Percentiles rank a stretch among this genome's conserved stretches.
Conservation (phyloP, 2,329 filamentous ascomycete genomes). For the Alternaria viburni region DNA sequence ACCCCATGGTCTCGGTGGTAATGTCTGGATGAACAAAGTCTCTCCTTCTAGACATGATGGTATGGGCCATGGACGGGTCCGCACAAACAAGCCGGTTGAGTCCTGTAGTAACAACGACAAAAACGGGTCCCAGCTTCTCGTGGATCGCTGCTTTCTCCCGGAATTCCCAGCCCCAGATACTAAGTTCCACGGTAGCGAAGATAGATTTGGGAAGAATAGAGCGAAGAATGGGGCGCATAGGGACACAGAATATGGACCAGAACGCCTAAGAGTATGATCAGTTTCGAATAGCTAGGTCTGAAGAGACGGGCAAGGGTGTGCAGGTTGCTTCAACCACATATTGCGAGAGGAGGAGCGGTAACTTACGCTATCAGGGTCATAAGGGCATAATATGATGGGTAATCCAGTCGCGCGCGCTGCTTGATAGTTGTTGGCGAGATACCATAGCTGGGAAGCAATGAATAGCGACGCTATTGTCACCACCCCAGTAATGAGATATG, state of each 20-base stretch:
- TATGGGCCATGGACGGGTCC: slow-evolving; percentile 2
- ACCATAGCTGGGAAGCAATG: background rate
- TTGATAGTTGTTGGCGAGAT: background rate
- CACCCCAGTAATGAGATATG: background rate
- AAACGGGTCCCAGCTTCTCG: slow-evolving; percentile 17
- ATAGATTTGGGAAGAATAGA: background rate
- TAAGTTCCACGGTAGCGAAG: slow-evolving; percentile 1
- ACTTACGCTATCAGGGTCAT: slow-evolving; percentile 9
- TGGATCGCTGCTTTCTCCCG: slow-evolving; percentile 13
- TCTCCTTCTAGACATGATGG: slow-evolving; percentile 1
- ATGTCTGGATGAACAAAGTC: slow-evolving; percentile 6
- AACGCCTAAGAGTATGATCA: background rate
- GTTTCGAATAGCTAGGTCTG: background rate
- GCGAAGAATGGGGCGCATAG: background rate
- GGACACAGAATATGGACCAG: background rate
- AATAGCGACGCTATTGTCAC: background rate
- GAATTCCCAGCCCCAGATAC: slow-evolving; percentile 22
- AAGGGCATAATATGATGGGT: slow-evolving; percentile 3
- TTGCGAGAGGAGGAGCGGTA: background rate
- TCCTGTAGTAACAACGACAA: slow-evolving; percentile 22
- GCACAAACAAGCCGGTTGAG: slow-evolving; percentile 6
- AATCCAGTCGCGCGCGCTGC: slow-evolving; percentile 1
- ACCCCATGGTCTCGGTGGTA: background rate
- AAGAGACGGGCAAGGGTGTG: background rate
- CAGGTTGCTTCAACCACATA: background rate